These are phyloP conservation scores for Trapa bicornis DNA, from an alignment of 345 rosid species.

Conservation along the genomic window DNA sequence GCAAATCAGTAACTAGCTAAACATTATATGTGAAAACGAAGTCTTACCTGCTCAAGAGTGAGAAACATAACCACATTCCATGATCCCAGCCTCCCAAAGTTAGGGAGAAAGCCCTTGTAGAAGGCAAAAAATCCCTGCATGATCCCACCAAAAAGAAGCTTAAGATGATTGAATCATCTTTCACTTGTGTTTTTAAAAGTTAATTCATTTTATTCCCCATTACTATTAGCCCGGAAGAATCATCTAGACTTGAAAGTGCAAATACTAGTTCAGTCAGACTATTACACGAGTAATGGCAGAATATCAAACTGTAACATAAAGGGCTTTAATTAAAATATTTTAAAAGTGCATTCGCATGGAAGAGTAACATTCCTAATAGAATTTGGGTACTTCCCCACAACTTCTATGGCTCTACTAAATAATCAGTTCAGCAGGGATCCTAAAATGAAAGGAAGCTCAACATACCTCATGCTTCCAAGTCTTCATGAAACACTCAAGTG, in stretches of 20 bases:
- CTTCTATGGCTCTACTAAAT: background rate
- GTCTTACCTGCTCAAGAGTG: conserved; percentile 79
- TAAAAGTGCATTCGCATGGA: background rate
- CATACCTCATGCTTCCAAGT: conserved; percentile 79
- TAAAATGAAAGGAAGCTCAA: background rate
- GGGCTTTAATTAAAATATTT: background rate
- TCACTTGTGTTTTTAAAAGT: background rate
- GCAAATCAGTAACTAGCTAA: background rate
- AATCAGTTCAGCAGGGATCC: background rate
- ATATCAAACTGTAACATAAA: background rate
- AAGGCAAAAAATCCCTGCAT: conserved; percentile 72
- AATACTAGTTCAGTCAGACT: background rate
- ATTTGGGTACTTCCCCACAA: background rate
- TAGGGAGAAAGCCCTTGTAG: conserved; percentile 88
- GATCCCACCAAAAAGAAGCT: background rate
- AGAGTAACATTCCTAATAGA: background rate
- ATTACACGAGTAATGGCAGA: background rate
- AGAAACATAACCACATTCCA: conserved; percentile 95
- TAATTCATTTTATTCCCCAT: background rate
- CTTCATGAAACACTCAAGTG: conserved; percentile 80
- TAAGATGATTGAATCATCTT: background rate
- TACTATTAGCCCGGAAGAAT: background rate
- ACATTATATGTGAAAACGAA: too few relatives aligned
- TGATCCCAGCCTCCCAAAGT: conserved; percentile 79
- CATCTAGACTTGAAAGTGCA: background rate